These are phyloP conservation scores for Theileria orientalis DNA, from an alignment of 169 alveolate species.

Conservation along the genomic window DNA sequence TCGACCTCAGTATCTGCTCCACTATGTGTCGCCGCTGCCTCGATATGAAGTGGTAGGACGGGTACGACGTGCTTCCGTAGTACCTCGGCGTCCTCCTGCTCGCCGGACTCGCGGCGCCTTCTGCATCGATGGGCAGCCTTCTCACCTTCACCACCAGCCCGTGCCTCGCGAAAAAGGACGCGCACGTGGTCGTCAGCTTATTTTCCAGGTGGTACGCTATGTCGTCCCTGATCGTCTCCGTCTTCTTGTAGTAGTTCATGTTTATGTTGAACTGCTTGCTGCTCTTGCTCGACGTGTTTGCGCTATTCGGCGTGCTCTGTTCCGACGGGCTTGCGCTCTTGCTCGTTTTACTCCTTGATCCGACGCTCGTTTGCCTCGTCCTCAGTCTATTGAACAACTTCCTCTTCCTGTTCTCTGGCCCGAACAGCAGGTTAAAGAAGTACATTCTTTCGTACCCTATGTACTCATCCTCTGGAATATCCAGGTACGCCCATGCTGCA, in stretches of 20 bases:
- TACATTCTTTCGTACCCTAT: neutral
- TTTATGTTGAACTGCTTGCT: neutral
- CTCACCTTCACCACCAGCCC: slow-evolving; percentile 56
- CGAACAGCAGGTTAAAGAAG: neutral
- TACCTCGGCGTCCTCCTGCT: neutral
- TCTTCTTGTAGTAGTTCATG: neutral
- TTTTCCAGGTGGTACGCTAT: neutral
- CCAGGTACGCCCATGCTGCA: slow-evolving; percentile 18
- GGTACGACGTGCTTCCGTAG: slow-evolving; percentile 18
- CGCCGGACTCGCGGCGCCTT: neutral
- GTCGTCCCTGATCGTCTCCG: no score
- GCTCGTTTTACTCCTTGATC: neutral
- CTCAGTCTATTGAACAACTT: neutral
- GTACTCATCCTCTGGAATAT: neutral
- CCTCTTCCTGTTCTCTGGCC: neutral
- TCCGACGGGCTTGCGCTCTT: neutral
- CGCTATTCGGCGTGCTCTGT: neutral
- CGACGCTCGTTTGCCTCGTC: neutral
- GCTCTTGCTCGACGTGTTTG: neutral
- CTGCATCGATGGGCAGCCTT: slow-evolving; percentile 40
- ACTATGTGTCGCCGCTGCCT: slow-evolving; percentile 65
- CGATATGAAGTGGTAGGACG: slow-evolving; percentile 64
- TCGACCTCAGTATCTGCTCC: slow-evolving; percentile 64
- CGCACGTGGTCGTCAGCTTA: slow-evolving; percentile 22
- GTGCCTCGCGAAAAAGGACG: slow-evolving; percentile 40